phyloP scores from a whole-genome alignment of 495 filamentous ascomycete genomes.

The Rhypophila decipiens region DNA sequence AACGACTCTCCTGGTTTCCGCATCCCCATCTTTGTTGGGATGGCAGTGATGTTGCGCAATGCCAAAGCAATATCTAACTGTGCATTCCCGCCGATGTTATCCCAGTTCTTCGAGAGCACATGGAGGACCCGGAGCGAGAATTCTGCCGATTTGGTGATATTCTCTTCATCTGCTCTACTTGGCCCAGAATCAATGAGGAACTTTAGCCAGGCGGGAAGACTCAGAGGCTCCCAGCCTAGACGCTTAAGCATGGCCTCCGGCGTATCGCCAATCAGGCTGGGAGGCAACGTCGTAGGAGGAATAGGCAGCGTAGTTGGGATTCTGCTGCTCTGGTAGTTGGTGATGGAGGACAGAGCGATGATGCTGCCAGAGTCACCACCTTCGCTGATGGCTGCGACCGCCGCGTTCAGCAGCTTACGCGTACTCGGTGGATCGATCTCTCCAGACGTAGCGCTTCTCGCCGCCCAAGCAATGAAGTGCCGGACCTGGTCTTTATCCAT shows the following conservation, averaged over 20 bases:
- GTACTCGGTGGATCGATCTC: slow-evolving; percentile 61
- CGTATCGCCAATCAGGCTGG: slow-evolving; percentile 58
- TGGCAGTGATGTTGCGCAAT: slow-evolving; percentile 62
- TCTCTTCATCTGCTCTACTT: slow-evolving; percentile 29
- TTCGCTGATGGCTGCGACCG: slow-evolving; percentile 72
- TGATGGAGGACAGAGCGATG: slow-evolving; percentile 68
- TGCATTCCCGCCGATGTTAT: slow-evolving; percentile 55
- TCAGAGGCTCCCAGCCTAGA: slow-evolving; percentile 76
- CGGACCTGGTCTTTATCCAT: slow-evolving; percentile 66
- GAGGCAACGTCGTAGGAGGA: slow-evolving; percentile 76
- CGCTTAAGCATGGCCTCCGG: slow-evolving; percentile 58
- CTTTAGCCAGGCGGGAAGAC: slow-evolving; percentile 73
- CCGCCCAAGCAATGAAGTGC: slow-evolving; percentile 78
- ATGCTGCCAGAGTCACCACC: slow-evolving; percentile 55
- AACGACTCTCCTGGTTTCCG: slow-evolving; percentile 80
- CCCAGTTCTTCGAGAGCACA: slow-evolving; percentile 84
- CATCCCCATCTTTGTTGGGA: slow-evolving; percentile 91
- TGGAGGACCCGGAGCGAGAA: slow-evolving; percentile 76
- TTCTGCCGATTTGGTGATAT: slow-evolving; percentile 61
- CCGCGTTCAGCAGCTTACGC: slow-evolving; percentile 64
- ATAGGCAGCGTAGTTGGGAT: slow-evolving; percentile 79
- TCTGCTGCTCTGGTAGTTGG: slow-evolving; percentile 63
- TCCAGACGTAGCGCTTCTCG: slow-evolving; percentile 55
- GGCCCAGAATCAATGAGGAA: slow-evolving; percentile 63
- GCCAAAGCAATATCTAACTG: slow-evolving; percentile 58